Evolutionary conservation across 768 basidiomycete genomes (phyloP), one percentile per base, ranked within the genome.

Genomic region (Leccinum subgranulosum): DNA sequence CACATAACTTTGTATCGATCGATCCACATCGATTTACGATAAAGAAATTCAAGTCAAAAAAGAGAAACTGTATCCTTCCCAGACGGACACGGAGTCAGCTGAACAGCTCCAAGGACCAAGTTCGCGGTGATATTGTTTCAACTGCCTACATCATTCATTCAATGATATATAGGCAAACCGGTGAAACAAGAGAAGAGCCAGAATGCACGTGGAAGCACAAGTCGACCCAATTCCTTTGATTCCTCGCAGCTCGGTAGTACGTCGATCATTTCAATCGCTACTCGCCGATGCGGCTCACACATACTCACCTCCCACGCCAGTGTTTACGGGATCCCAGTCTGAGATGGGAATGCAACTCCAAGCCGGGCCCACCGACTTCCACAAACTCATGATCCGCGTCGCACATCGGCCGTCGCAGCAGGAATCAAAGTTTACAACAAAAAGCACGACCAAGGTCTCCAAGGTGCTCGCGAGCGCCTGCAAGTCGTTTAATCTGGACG

Each of bases 371-470:
- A 45, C 31, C 4, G 61, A 64, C 11, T 45, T 3, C 9, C 57
- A 59, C 2, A 69, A 65, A 33, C 43, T 71, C 34, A 59, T 62
- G 58, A 67, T 72, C n/a, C 73, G 71, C 15, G 69, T 74, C 29
- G 65, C 69, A 33, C 71, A 72, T 45, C 71, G 64, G 9, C 51
- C 61, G 0, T 64, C 73, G 7, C 58, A 58, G 41, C 72, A 73
- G 50, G 69, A 72, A 50, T 62, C 72, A 11, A 73, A 72, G 33
- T 74, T 72, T 25, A 69, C 61, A 23, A 56, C 62, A 5, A 74
- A 71, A n/a, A 39, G 53, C 23, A 64, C 67, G n/a, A 73, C 72
- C 19, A 74, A 57, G n/a, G 71, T 74, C 2, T 49, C 36, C 14
- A 72, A 70, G 17, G 67, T 72, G 39, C 57, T 72, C 4, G 4